Evolutionary conservation across 208 protist genomes (phyloP), one percentile per base, ranked within the genome.

Genomic region (Trypanosoma scelopori): DNA sequence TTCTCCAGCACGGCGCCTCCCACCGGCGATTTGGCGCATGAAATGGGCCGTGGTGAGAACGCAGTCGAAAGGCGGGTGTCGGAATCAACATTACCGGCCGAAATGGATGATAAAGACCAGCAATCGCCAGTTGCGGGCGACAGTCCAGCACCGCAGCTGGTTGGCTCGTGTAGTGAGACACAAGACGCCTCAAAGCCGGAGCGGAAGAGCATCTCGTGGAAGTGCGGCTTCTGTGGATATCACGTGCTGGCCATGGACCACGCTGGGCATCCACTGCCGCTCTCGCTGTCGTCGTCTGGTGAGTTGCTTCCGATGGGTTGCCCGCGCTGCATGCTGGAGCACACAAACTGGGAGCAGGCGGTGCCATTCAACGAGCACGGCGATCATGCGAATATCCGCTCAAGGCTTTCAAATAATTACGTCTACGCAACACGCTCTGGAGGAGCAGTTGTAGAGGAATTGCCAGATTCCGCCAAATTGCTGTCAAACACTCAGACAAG

Each of bases 201-300:
- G 43, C 9, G 57, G 45, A 16, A 32, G 41, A 84, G 82, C 11
- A 79, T 91, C 9, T 76, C 89, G 20, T 95, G 89, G 87, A 74
- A 75, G 16, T 95, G 89, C 55, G 85, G 80, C 28, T 64, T 91
- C 58, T 95, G 89, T 47, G 81, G 79, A 11, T 95, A 95, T 66
- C 71, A 85, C 55, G 79, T 92, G 27, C 69, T 93, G 6, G 84
- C 89, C 5, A 91, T 95, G 77, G 89, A 95, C 61, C 79, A 90
- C 30, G 56, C 89, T 23, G 89, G 89, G 22, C 69, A 65, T 0
- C 79, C 86, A 32, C 76, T 95, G 27, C 82, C 84, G 23, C 71
- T 95, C 42, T 61, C 78, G 20, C 55, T 73, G 13, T 89, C 81
- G 9, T 80, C 89, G 50, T 95, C 83, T 53, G 87, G 84, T 28